Base-by-base conservation (phyloP, 139 green algal genomes). In the Haematococcus lacustris region DNA sequence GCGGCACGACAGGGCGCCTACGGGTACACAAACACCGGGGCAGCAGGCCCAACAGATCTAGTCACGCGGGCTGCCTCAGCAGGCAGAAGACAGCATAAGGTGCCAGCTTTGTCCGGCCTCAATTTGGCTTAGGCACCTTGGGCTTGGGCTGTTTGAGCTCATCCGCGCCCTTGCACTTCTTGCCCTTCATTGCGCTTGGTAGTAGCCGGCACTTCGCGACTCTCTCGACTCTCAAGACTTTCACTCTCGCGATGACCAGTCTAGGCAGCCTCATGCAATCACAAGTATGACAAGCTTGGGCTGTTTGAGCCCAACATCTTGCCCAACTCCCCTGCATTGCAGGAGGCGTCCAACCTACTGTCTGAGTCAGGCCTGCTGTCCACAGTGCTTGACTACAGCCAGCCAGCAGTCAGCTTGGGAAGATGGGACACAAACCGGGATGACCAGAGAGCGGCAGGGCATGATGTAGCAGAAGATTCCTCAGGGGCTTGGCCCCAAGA, bases 281-380 rank as follows among this genome's bases (percentile, higher is more conserved):
- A n/a, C n/a, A n/a, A n/a, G n/a, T n/a, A n/a, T n/a, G n/a, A n/a
- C n/a, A n/a, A n/a, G n/a, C n/a, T n/a, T n/a, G n/a, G n/a, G n/a
- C n/a, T n/a, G n/a, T n/a, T n/a, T n/a, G n/a, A n/a, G n/a, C n/a
- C n/a, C n/a, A n/a, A n/a, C n/a, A n/a, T n/a, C n/a, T n/a, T n/a
- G n/a, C n/a, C n/a, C n/a, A n/a, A n/a, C n/a, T n/a, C n/a, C n/a
- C n/a, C n/a, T n/a, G n/a, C n/a, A n/a, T n/a, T 30, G 26, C 66
- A 51, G 62, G 67, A 71, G 1, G 76, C 77, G 35, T 72, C 76
- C 13, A 85, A 83, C 34, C 47, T 88, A 41, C 72, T 90, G 53
- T 80, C 85, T 30, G 71, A 78, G 30, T 75, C 73, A 63, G 83
- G 85, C 13, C 26, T 86, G 38, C 61, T 82, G 6, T 73, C 53